These are phyloP conservation scores for Fusarium nodosum DNA, from an alignment of 2,329 filamentous ascomycete genomes.

Conservation along the genomic window DNA sequence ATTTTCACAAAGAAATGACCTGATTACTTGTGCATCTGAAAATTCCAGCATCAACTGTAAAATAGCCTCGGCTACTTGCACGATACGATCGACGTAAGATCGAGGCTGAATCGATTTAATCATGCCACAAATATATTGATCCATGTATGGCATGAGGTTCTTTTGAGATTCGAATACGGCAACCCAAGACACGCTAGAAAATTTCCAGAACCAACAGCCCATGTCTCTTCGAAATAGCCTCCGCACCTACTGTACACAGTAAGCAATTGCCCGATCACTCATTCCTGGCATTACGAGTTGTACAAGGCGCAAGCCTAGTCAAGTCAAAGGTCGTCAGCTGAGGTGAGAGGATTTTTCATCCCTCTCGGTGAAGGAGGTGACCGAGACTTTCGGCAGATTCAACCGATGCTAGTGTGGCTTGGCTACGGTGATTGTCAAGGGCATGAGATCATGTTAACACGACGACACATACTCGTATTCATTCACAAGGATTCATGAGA, in stretches of 20 bases:
- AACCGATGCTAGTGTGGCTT: constrained; percentile 20
- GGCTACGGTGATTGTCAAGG: constrained; percentile 17
- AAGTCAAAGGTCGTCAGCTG: constrained; percentile 43
- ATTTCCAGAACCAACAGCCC: constrained; percentile 46
- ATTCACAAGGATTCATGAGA: not conserved
- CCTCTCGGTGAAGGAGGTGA: constrained; percentile 21
- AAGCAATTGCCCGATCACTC: constrained; percentile 17
- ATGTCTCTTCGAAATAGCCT: constrained; percentile 10
- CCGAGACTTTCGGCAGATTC: constrained; percentile 19
- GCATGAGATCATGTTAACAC: constrained; percentile 18
- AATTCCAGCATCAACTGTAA: constrained; percentile 6
- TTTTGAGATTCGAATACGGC: constrained; percentile 35
- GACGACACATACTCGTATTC: not conserved
- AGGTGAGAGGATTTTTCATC: constrained; percentile 36
- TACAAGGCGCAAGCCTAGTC: constrained; percentile 17
- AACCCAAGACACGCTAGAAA: constrained; percentile 47
- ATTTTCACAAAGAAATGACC: not conserved
- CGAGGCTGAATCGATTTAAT: constrained; percentile 16
- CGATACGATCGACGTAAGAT: constrained; percentile 4
- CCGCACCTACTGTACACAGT: not conserved
- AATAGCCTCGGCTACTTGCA: constrained; percentile 7
- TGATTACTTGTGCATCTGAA: not conserved
- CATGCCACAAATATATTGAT: constrained; percentile 18
- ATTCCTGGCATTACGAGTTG: constrained; percentile 14
- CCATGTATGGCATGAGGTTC: constrained; percentile 42